phyloP scores from a whole-genome alignment of 192 early-diverging fungal genomes.

The Backusella tuberculispora region DNA sequence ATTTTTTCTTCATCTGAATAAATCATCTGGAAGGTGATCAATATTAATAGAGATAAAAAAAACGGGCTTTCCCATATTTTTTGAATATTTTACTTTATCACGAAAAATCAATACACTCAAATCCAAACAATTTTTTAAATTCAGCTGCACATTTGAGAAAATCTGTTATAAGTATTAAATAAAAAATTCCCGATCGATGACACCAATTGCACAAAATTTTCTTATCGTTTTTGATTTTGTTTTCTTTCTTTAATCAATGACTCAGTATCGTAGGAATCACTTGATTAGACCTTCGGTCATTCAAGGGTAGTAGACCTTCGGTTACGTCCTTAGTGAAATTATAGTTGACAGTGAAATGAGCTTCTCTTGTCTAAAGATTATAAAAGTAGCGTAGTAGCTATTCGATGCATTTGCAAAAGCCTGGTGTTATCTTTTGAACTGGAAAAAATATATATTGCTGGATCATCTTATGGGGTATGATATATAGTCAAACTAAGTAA shows the following conservation, averaged over 20 bases:
- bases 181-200: too few species aligned
- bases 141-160: slow-evolving; percentile 7
- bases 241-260: background rate
- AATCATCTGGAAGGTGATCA: slow-evolving; percentile 17
- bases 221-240: background rate
- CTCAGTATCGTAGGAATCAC: slow-evolving; percentile 20
- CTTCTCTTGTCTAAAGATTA: slow-evolving; percentile 24
- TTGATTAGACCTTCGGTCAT: slow-evolving; percentile 20
- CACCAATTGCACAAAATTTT: too few species aligned
- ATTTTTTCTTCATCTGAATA: slow-evolving; percentile 23
- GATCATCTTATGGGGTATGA: too few species aligned
- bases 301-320: slow-evolving; percentile 22
- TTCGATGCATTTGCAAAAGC: slow-evolving; percentile 19
- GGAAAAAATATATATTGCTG: slow-evolving; percentile 9
- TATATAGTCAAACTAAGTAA: too few species aligned
- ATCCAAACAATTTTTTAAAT: background rate
- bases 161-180: background rate
- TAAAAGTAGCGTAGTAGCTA: slow-evolving; percentile 23
- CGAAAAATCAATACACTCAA: slow-evolving; percentile 10
- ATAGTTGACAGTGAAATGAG: slow-evolving; percentile 25
- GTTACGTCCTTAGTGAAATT: slow-evolving; percentile 24
- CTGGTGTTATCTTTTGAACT: slow-evolving; percentile 24
- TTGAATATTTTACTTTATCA: too few species aligned
- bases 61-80: too few species aligned
- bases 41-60: too few species aligned